Evolutionary conservation across 176 grass and related monocot genomes (phyloP), one percentile per base, ranked within the genome.

Genomic region (Cymbopogon citratus): DNA sequence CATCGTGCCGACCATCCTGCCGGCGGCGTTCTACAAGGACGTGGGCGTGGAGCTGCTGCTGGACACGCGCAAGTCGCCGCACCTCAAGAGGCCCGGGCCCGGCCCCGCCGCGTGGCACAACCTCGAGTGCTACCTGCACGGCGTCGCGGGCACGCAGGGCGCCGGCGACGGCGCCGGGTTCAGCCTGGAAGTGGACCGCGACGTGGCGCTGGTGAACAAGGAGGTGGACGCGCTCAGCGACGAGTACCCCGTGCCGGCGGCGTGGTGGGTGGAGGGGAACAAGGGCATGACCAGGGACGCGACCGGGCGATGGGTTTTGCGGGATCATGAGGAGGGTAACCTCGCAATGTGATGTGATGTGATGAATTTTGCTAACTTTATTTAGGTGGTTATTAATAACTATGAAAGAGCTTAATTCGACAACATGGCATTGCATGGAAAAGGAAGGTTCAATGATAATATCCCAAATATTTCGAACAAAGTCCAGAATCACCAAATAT

Each of bases 201-300:
- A 99, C 76, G 9, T 99, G 45, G 92, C 92, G 49, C 86, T 95
- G 24, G 80, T 91, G 31, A 99, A 99, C 87, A 99, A 99, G 66
- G 62, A 80, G 16, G 39, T 77, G 67, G 87, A 91, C 81, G 92
- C 89, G 18, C 81, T 99, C 39, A 85, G 38, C 60, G 92, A 98
- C 66, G 82, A 91, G 64, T 92, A 94, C 79, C 78, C 59, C 10
- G 86, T 94, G 41, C 95, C 88, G 19, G 88, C 61, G 5, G 73
- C 45, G 3, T 98, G 95, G 95, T 86, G 92, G 91, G 86, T 78
- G 73, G 73, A 71, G 75, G 69, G 85, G 46, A 94, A 95, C 77
- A 98, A 90, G 84, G 84, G 92, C 44, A 93, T 98, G 95, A 85
- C 86, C 28, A 87, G 87, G 76, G 83, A 71, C 51, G 21, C 40